Evolutionary conservation across 1,139 yeast genomes (phyloP).

Genomic region (Saccharomycopsis phalli): DNA sequence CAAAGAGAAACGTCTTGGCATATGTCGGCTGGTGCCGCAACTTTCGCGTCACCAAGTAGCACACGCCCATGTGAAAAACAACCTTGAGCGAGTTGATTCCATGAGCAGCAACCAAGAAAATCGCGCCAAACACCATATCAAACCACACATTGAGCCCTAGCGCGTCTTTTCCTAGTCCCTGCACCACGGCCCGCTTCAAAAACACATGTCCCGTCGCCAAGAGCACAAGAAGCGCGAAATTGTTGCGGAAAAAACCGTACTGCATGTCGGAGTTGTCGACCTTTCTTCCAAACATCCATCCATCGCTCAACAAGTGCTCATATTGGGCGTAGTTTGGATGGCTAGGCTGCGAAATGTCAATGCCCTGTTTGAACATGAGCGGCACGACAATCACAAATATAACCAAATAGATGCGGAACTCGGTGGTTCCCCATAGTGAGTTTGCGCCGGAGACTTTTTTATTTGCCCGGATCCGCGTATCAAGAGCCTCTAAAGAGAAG

Average conservation of each 20-base stretch:
- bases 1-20: constrained; percentile 51
- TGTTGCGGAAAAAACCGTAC: constrained; percentile 79
- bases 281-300: constrained; percentile 74
- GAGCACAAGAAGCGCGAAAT: constrained; percentile 50
- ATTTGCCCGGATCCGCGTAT: constrained; percentile 55
- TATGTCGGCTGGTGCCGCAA: constrained; percentile 24
- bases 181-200: constrained; percentile 33
- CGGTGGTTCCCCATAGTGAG: constrained; percentile 67
- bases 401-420: constrained; percentile 58
- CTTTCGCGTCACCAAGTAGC: constrained; percentile 45
- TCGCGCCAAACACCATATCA: constrained; percentile 63
- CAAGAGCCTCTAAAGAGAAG: constrained; percentile 71
- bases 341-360: constrained; percentile 68
- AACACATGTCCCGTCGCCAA: constrained; percentile 47
- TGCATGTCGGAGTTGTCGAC: constrained; percentile 89
- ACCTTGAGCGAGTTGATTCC: constrained; percentile 67
- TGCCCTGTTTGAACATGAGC: constrained; percentile 69
- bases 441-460: constrained; percentile 7
- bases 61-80: constrained; percentile 44
- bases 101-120: constrained; percentile 68
- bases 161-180: constrained; percentile 21
- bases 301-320: constrained; percentile 49
- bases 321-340: constrained; percentile 70
- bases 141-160: constrained; percentile 33
- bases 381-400: constrained; percentile 69